Evolutionary conservation across 129 eudicot species (phyloP), one percentile per base, ranked within the genome.

Genomic region (Tagetes erecta): DNA sequence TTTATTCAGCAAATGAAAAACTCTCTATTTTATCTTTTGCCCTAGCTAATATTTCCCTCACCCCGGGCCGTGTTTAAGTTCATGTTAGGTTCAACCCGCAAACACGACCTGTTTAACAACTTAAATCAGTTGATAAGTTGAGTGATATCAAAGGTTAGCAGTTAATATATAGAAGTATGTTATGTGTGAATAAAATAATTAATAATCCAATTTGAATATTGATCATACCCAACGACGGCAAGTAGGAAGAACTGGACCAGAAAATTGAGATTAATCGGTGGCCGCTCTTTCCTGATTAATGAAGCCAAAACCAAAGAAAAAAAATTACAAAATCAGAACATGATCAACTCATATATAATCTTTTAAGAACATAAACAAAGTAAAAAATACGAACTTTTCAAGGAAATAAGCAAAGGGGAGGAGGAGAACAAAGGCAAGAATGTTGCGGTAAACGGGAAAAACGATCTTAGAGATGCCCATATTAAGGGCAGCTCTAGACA

Each of bases 391-490:
- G 1, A 13, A 94, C 98, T 94, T 94, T 78, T 94, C 98, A 5
- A 94, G 93, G 56, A 94, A 94, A 83, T 88, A 94, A 68, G 98
- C 98, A 36, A 94, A 94, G 37, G 98, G 98, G 42, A 88, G 46
- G 78, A 94, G 96, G 39, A 94, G 96, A 60, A 90, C 38, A 64
- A 94, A 77, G 56, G 98, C 98, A 3, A 90, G 86, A 58, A 90
- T 86, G 83, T 94, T 94, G 40, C 98, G 82, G 41, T 94, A 94
- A 64, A 94, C 98, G 1, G 96, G 89, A 73, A 88, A 94, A 39
- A 94, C 98, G 66, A 94, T 87, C 86, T 94, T 94, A 83, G 97
- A 90, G 38, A 94, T 90, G 79, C 98, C 98, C 98, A 94, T 90
- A 64, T 94, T 94, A 63, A 94, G 98, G 68, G 98, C 98, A 58